Base-by-base conservation (phyloP, 768 basidiomycete genomes). In the Suillus americanus region DNA sequence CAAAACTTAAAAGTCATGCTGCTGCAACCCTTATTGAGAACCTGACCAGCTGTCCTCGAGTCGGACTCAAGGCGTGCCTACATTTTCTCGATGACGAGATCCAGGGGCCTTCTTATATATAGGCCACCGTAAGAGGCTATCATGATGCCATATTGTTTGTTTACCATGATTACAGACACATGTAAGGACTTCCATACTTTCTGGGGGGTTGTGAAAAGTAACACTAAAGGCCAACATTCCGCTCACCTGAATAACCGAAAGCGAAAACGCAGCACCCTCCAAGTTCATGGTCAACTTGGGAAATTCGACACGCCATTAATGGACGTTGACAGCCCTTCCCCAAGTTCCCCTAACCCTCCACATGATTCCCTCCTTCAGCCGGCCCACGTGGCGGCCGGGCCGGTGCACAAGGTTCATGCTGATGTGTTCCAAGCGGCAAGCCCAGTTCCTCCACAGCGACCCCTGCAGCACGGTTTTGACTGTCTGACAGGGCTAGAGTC, bases 251-350 rank as follows among this genome's bases (percentile, higher is more conserved):
- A 84, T 83, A 45, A 81, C 79, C 2, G 80, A 79, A 2, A 83
- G 83, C 2, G 75, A 65, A 57, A 82, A 69, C 59, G 73, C 79
- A 23, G 78, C 80, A 13, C 68, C 74, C 48, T 77, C 33, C 33
- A 33, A 33, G 33, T 33, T 33, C 33, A 40, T 80, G 70, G 55
- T 70, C 60, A 48, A 78, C 68, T 28, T 73, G 73, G 68, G 5
- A 82, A 82, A 73, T 85, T 85, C 40, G 80, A 81, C 3, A 85
- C 80, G 9, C 83, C 83, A n/a, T n/a, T n/a, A 64, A 80, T 76
- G 62, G 63, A 64, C 57, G 67, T 69, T 8, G 75, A 68, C 51
- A 80, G 69, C 3, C 85, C 85, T 63, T 79, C 78, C 57, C 73
- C n/a, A 79, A 57, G 2, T 4, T 30, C 4, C 33, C 33, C 33